A percentile compares a stretch with the other conserved stretches of the same genome.
These are phyloP conservation scores for Petunia axillaris DNA, from an alignment of 257 asterid genomes.

Conservation along the genomic window DNA sequence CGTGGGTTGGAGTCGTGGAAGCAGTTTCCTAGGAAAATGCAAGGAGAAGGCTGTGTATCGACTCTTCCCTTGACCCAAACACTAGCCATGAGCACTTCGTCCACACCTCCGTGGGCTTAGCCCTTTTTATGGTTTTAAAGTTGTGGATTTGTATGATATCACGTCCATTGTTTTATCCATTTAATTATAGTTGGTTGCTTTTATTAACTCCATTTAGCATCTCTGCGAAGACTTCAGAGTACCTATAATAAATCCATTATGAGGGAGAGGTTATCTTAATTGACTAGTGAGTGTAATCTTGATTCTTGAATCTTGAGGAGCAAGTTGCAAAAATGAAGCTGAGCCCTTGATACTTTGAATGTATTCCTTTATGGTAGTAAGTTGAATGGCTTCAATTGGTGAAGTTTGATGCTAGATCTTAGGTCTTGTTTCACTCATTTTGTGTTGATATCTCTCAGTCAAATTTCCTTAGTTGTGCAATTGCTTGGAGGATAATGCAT, in stretches of 20 bases:
- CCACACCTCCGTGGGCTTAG: neutral
- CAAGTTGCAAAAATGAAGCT: neutral
- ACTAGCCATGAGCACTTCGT: too few species aligned
- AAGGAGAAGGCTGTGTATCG: too few species aligned
- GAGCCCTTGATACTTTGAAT: neutral
- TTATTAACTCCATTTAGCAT: neutral
- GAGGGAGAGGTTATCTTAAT: neutral
- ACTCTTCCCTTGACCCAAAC: too few species aligned
- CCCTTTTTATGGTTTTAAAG: neutral
- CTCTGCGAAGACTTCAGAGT: neutral
- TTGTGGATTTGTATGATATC: neutral
- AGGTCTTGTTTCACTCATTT: neutral
- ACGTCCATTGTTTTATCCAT: neutral
- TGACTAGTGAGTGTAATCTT: neutral
- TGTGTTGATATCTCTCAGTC: neutral
- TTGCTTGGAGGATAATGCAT: neutral
- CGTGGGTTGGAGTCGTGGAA: too few species aligned
- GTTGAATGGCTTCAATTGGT: neutral
- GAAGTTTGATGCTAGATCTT: neutral
- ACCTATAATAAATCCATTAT: neutral
- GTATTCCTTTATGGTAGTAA: neutral
- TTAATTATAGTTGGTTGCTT: constrained; percentile 4
- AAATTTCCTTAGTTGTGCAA: neutral
- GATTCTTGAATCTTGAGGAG: neutral
- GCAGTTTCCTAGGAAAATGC: too few species aligned